A percentile compares a stretch with the other conserved stretches of the same genome.
phyloP scores from a whole-genome alignment of 257 asterid genomes.

The Petunia axillaris region DNA sequence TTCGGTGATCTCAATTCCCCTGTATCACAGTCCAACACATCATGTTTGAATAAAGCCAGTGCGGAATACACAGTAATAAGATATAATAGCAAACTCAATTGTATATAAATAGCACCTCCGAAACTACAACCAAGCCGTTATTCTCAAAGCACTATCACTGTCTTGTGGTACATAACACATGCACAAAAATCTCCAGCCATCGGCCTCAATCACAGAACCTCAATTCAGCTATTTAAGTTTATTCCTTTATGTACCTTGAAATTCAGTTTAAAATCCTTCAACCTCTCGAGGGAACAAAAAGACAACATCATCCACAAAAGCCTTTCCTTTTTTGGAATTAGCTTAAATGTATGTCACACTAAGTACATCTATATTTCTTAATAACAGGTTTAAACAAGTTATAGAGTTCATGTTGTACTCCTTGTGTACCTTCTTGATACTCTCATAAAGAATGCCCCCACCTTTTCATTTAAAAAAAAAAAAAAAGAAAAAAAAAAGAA shows the following conservation, averaged over 20 bases:
- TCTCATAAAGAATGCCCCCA: no score
- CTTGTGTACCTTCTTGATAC: no score
- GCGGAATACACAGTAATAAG: not conserved
- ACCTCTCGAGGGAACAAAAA: not conserved
- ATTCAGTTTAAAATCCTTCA: not conserved
- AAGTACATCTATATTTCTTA: not conserved
- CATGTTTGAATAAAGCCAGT: not conserved
- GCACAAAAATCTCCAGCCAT: not conserved
- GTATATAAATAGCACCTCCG: not conserved
- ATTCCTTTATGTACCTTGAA: not conserved
- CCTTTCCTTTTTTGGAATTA: not conserved
- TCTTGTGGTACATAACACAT: not conserved
- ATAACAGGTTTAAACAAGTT: not conserved
- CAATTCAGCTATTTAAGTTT: not conserved
- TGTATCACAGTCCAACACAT: slow-evolving; percentile 31
- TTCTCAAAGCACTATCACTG: not conserved
- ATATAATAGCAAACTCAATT: not conserved
- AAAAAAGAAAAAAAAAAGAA: no score
- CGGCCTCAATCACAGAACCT: not conserved
- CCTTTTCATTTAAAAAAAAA: no score
- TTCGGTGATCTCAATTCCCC: slow-evolving; percentile 93
- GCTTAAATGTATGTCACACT: not conserved
- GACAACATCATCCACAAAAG: not conserved
- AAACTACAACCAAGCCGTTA: not conserved
- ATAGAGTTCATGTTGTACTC: no score